Evolutionary conservation across 129 eudicot species (phyloP), one percentile per base, ranked within the genome.

Genomic region (Apium graveolens): DNA sequence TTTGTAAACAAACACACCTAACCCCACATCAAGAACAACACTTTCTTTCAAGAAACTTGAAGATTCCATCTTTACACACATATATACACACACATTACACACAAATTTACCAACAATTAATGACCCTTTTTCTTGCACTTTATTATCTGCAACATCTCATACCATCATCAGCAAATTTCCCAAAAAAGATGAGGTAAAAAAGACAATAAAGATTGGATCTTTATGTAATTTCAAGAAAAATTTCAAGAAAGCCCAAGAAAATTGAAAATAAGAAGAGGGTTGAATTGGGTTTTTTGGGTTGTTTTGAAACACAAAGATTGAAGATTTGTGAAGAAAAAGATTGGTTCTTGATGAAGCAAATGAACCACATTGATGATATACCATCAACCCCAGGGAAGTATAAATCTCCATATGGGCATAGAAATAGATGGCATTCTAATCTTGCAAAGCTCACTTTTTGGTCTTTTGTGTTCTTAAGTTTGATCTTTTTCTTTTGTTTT

Each of bases 361-460:
- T 79, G 88, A 82, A 81, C 80, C 89, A 89, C 87, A 87, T 89
- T 86, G 97, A 89, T 72, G 84, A 82, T 45, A 79, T 48, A 68
- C 97, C 95, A 68, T 88, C 96, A 71, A 89, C 92, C 11, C 97
- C 94, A 72, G 97, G 94, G 5, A 91, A 90, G 82, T 92, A 86
- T 82, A 92, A 90, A 74, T 84, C 94, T 16, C 84, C 88, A 31
- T 66, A 66, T 66, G 72, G 72, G 51, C 63, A 86, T 70, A 80
- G 92, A 78, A 77, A 80, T 53, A 82, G 88, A 75, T 81, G 83
- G 83, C 87, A 81, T 73, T 84, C 84, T 57, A 81, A 90, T 2
- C 34, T 88, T 55, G 90, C 90, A 16, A 92, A 92, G 86, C 87
- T 92, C 80, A 88, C 96, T 37, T 92, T 92, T 20, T 91, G 91